Evolutionary conservation across 179 eudicot species (phyloP).

Genomic region (Drosera spatulata): DNA sequence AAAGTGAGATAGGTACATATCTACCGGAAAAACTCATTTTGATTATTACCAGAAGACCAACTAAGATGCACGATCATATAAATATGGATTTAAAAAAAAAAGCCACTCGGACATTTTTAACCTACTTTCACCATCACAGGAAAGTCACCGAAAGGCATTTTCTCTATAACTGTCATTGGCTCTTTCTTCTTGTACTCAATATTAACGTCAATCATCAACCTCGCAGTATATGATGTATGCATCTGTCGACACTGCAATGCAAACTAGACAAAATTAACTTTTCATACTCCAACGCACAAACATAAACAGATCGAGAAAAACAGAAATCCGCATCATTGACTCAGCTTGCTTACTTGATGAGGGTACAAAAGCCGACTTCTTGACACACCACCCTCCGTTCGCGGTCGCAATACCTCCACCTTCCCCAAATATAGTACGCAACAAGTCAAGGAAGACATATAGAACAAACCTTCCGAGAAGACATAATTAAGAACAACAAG

Average conservation of each 20-base stretch:
- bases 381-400: slow-evolving; percentile 36
- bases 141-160: slow-evolving; percentile 49
- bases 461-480: neutral
- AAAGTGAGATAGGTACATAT: no score
- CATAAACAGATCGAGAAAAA: neutral
- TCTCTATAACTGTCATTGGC: slow-evolving; percentile 50
- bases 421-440: slow-evolving; percentile 53
- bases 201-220: slow-evolving; percentile 40
- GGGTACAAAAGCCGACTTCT: slow-evolving; percentile 41
- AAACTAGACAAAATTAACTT: slow-evolving; percentile 2
- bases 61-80: no score
- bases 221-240: slow-evolving; percentile 59
- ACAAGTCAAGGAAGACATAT: slow-evolving; percentile 41
- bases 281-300: no score
- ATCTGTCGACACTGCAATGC: slow-evolving; percentile 92
- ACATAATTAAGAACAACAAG: no score
- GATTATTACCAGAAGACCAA: no score
- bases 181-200: slow-evolving; percentile 54
- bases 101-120: neutral
- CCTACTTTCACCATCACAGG: slow-evolving; percentile 88
- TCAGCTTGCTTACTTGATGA: slow-evolving; percentile 62
- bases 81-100: neutral
- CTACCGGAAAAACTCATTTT: no score
- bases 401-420: slow-evolving; percentile 41
- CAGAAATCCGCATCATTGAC: no score